These are phyloP conservation scores for Suillus luteus DNA, from an alignment of 768 basidiomycete genomes.

Conservation along the genomic window DNA sequence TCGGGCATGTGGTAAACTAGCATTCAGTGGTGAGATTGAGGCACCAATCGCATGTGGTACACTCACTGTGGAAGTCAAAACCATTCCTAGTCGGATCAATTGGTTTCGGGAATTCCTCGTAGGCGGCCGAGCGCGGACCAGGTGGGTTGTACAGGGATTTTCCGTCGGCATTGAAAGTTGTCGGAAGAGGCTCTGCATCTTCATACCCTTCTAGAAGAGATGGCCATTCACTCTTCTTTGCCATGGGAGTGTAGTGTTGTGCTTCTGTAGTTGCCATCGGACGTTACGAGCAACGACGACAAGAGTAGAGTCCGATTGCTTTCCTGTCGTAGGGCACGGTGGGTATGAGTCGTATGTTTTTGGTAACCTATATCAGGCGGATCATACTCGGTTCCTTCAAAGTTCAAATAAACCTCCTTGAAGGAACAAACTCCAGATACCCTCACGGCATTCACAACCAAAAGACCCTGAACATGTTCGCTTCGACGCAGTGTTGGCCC, in stretches of 20 bases:
- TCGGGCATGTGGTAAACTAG: conserved; percentile 64
- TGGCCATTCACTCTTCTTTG: conserved; percentile 14
- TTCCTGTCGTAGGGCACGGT: no score
- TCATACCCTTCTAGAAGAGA: conserved; percentile 43
- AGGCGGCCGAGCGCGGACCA: conserved; percentile 48
- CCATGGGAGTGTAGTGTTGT: background rate
- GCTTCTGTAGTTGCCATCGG: no score
- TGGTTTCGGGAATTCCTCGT: conserved; percentile 56
- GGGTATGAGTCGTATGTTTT: no score
- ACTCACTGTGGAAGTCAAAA: conserved; percentile 74
- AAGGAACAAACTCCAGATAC: no score
- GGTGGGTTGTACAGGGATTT: conserved; percentile 57
- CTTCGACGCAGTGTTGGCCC: no score
- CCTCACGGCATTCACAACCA: no score
- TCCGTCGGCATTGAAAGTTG: conserved; percentile 50
- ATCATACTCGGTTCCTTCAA: no score
- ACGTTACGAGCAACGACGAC: no score
- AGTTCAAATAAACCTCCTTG: no score
- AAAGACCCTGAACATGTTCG: no score
- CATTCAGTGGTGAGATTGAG: background rate
- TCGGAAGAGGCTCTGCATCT: conserved; percentile 44
- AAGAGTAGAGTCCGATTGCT: no score
- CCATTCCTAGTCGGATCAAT: conserved; percentile 55
- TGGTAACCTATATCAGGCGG: no score
- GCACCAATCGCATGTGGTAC: background rate